These are phyloP conservation scores for Claviceps citrina DNA, from an alignment of 2,329 filamentous ascomycete genomes.

Conservation along the genomic window DNA sequence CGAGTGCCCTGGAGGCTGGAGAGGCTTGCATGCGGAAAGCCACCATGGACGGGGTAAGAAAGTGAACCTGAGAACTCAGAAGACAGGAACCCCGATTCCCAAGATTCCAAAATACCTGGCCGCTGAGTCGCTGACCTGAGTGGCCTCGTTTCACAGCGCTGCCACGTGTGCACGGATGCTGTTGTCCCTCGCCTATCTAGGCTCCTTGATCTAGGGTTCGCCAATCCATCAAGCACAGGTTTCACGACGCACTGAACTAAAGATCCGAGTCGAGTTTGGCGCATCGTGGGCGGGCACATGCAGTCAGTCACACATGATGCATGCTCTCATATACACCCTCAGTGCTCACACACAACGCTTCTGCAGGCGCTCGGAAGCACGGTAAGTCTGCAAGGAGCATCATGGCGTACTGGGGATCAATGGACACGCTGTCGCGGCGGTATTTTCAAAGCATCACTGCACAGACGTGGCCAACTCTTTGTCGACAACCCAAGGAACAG, in stretches of 20 bases:
- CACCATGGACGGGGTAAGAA: not conserved
- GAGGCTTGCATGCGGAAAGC: not conserved
- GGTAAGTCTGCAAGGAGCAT: not conserved
- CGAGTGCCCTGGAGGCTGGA: not conserved
- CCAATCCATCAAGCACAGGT: not conserved
- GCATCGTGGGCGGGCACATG: not conserved
- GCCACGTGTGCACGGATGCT: slow-evolving; percentile 1
- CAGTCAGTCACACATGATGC: no score
- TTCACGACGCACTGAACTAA: not conserved
- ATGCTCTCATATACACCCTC: no score
- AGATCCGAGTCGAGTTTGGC: not conserved
- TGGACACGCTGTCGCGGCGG: not conserved
- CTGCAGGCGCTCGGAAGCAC: not conserved
- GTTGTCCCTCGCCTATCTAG: not conserved
- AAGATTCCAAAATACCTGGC: no score
- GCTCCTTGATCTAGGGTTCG: not conserved
- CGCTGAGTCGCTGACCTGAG: no score
- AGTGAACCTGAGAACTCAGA: no score
- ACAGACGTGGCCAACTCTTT: not conserved
- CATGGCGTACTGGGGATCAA: not conserved
- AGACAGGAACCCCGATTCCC: not conserved
- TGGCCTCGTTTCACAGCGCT: not conserved
- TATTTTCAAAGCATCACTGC: not conserved
- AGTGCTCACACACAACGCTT: not conserved
- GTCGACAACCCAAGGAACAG: not conserved